phyloP scores from a whole-genome alignment of 306 rosid species.

The Abrus precatorius region DNA sequence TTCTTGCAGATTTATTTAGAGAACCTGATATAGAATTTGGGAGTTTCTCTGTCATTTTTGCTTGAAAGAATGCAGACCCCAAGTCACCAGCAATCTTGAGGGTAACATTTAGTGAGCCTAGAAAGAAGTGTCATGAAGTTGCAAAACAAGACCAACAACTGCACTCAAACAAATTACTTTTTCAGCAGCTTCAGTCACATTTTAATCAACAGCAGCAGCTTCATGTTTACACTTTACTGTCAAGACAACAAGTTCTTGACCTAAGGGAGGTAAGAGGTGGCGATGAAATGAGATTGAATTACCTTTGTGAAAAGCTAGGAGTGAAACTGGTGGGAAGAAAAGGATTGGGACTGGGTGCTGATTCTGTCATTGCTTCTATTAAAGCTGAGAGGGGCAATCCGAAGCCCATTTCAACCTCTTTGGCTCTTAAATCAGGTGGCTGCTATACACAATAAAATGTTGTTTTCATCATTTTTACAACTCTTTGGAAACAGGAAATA shows the following conservation, averaged over 20 bases:
- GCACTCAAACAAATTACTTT: conserved; percentile 87
- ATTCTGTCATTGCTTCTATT: conserved; percentile 87
- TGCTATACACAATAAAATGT: conserved; percentile 15
- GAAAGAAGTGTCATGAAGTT: conserved; percentile 79
- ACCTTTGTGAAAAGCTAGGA: conserved; percentile 88
- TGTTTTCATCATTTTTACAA: background rate
- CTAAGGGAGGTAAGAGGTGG: conserved; percentile 96
- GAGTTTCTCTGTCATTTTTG: conserved; percentile 87
- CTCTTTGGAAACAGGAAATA: background rate
- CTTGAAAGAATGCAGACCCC: conserved; percentile 78
- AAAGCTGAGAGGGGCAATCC: conserved; percentile 91
- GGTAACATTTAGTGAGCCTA: conserved; percentile 79
- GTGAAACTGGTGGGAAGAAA: conserved; percentile 93
- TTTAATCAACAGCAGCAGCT: conserved; percentile 94
- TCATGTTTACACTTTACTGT: conserved; percentile 89
- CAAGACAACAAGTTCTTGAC: conserved; percentile 89
- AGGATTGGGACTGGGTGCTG: conserved; percentile 92
- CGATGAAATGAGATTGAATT: conserved; percentile 91
- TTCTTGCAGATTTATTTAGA: conserved; percentile 92
- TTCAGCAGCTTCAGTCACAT: conserved; percentile 98
- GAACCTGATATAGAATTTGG: conserved; percentile 98
- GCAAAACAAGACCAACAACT: conserved; percentile 78
- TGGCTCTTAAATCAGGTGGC: conserved; percentile 77
- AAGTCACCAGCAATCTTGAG: conserved; percentile 91
- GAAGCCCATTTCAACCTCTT: conserved; percentile 67